phyloP scores from a whole-genome alignment of 2,329 filamentous ascomycete species.

The Alternaria conjuncta region DNA sequence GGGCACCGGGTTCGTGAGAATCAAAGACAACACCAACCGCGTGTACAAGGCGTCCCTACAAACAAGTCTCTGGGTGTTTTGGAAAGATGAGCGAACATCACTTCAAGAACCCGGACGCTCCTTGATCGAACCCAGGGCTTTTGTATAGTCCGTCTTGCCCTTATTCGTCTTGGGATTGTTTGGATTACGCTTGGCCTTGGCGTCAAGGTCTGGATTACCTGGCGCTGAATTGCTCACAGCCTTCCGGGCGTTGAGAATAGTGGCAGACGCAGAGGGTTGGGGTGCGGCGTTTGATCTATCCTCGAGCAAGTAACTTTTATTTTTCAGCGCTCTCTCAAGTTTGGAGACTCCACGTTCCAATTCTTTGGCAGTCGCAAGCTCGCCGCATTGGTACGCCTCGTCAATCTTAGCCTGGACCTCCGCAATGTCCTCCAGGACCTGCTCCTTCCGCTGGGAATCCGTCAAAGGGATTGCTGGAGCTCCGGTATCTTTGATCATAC shows the following conservation, averaged over 20 bases:
- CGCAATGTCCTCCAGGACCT: background rate
- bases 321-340: background rate
- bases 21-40: too few relatives aligned
- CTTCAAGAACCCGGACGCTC: background rate
- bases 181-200: background rate
- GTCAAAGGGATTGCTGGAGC: background rate
- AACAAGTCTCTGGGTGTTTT: too few relatives aligned
- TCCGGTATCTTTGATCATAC: conserved; percentile 8
- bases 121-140: background rate
- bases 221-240: background rate
- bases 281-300: background rate
- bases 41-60: too few relatives aligned
- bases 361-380: too few relatives aligned
- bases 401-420: background rate
- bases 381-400: too few relatives aligned
- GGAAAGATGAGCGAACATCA: too few relatives aligned
- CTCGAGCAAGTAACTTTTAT: background rate
- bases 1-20: too few relatives aligned
- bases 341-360: too few relatives aligned
- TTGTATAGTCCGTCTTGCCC: background rate
- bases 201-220: background rate
- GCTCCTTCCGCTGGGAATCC: background rate
- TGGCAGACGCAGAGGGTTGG: background rate
- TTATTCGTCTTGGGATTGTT: background rate
- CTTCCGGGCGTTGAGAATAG: background rate